Evolutionary conservation across 768 basidiomycete genomes (phyloP).

Genomic region (Inosperma sp.): DNA sequence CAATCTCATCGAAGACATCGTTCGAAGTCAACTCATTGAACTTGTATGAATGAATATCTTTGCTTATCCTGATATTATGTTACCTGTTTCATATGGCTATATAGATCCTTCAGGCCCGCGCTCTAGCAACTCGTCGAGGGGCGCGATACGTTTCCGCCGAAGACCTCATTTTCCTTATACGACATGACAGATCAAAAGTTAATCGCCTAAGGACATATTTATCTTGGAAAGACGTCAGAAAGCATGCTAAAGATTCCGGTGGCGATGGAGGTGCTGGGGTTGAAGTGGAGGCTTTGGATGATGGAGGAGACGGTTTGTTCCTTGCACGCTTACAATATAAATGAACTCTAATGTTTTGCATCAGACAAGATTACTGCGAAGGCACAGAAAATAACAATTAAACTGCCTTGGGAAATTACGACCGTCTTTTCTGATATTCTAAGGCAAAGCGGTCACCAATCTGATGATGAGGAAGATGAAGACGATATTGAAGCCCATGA

Average conservation of each 20-base stretch:
- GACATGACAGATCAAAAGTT: conserved; percentile 90
- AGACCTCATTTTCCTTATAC: conserved; percentile 94
- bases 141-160: conserved; percentile 87
- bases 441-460: conserved; percentile 66
- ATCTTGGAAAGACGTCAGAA: conserved; percentile 96
- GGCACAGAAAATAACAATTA: conserved; percentile 89
- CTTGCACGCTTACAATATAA: not conserved
- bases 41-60: conserved; percentile 46
- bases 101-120: conserved; percentile 87
- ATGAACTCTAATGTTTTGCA: not conserved
- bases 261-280: conserved; percentile 77
- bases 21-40: conserved; percentile 85
- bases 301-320: conserved; percentile 70
- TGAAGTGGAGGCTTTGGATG: conserved; percentile 80
- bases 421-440: conserved; percentile 90
- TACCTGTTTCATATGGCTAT: conserved; percentile 6
- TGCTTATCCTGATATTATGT: not conserved
- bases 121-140: conserved; percentile 73
- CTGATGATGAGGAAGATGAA: conserved; percentile 94
- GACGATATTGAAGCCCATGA: conserved; percentile 95
- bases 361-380: conserved; percentile 76
- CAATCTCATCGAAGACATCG: conserved; percentile 93
- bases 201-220: conserved; percentile 90
- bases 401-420: conserved; percentile 92
- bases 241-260: conserved; percentile 87